Evolutionary conservation across 768 basidiomycete genomes (phyloP).

Genomic region (Podaxis sp.): DNA sequence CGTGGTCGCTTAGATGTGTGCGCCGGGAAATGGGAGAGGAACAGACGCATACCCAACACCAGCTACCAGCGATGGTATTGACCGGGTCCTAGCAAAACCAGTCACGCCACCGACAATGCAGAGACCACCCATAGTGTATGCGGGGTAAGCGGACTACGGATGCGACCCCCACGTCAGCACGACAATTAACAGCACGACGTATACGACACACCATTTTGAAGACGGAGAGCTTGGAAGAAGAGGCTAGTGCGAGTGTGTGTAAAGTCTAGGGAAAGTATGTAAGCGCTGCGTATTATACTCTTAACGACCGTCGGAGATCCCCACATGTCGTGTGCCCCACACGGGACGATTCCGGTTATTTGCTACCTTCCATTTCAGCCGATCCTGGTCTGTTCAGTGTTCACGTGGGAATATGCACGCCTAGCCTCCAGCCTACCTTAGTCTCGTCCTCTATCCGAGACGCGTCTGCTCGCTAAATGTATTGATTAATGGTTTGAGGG

Average conservation of each 20-base stretch:
- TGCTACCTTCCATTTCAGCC: background rate
- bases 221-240: background rate
- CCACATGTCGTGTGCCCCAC: conserved; percentile 1
- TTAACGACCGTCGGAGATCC: conserved; percentile 1
- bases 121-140: conserved; percentile 72
- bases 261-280: background rate
- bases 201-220: conserved; percentile 1
- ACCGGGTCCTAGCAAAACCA: conserved; percentile 70
- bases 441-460: background rate
- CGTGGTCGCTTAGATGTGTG: background rate
- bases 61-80: conserved; percentile 80
- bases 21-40: background rate
- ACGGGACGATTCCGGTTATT: background rate
- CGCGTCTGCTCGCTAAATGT: too few relatives aligned
- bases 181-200: background rate
- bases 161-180: background rate
- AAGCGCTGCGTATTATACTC: background rate
- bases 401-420: background rate
- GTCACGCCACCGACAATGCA: conserved; percentile 77
- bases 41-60: conserved; percentile 62
- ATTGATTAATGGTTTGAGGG: too few relatives aligned
- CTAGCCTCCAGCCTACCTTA: background rate
- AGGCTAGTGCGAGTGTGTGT: background rate
- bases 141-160: conserved; percentile 75
- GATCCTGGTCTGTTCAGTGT: background rate